Percentiles rank a stretch among this genome's conserved stretches.
Evolutionary conservation across 805 yeast species (phyloP).

Genomic region (Clavispora phyllophila): DNA sequence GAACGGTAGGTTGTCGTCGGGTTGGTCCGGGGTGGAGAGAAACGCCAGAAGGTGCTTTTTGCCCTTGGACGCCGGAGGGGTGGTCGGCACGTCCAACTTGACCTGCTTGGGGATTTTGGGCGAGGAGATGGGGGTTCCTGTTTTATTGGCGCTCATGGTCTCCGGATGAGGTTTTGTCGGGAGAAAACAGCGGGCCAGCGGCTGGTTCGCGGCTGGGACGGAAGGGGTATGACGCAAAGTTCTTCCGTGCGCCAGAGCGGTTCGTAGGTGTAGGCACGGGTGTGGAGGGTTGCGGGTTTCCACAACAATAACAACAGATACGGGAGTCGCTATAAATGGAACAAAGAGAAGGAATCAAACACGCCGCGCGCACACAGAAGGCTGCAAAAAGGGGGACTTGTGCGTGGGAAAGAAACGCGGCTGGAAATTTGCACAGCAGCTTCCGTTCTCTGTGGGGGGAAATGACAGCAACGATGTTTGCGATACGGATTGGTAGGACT

Average conservation of each 20-base stretch:
- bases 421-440: not conserved
- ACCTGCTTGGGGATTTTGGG: slow-evolving; percentile 24
- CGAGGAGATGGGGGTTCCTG: slow-evolving; percentile 32
- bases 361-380: not conserved
- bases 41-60: slow-evolving; percentile 25
- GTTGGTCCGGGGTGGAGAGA: slow-evolving; percentile 35
- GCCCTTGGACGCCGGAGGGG: slow-evolving; percentile 23
- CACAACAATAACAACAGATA: not conserved
- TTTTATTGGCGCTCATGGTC: slow-evolving; percentile 22
- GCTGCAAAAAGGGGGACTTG: not conserved
- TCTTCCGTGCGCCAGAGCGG: too few species aligned
- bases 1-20: slow-evolving; percentile 25
- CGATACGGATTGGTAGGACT: not conserved
- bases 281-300: not conserved
- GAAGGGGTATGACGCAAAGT: too few species aligned
- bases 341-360: not conserved
- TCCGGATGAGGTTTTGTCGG: too few species aligned
- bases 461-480: not conserved
- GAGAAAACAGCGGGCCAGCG: too few species aligned
- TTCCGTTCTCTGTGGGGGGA: not conserved
- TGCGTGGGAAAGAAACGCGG: not conserved
- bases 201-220: too few species aligned
- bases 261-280: not conserved
- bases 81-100: slow-evolving; percentile 21
- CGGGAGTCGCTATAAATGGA: not conserved